phyloP scores from a whole-genome alignment of 345 rosid genomes.

The Gossypium stocksii region DNA sequence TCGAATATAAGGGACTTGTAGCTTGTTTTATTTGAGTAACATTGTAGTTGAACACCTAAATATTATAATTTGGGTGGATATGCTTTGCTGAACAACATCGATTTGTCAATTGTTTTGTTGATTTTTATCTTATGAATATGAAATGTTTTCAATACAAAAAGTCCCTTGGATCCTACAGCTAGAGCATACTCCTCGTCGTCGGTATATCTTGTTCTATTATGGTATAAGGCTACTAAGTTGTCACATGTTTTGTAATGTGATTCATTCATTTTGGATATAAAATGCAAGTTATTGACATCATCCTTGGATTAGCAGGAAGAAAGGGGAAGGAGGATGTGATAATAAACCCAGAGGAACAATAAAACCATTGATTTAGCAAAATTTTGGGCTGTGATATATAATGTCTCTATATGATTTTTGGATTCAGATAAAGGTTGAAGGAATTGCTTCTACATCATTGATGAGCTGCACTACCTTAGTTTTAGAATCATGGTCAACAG shows the following conservation, averaged over 20 bases:
- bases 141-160: not conserved
- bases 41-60: not conserved
- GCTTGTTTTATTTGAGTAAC: not conserved
- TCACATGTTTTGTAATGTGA: not conserved
- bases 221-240: not conserved
- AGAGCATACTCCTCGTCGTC: not conserved
- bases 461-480: not conserved
- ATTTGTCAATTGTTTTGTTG: not conserved
- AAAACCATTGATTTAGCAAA: not conserved
- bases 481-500: not conserved
- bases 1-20: not conserved
- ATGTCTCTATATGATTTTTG: not conserved
- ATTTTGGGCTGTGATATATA: not conserved
- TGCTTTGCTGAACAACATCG: not conserved
- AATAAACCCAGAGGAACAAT: not conserved
- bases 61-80: not conserved
- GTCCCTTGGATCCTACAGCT: not conserved
- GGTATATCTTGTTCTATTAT: not conserved
- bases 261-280: not conserved
- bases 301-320: not conserved
- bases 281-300: not conserved
- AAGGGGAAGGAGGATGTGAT: not conserved
- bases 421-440: not conserved
- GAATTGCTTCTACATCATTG: not conserved
- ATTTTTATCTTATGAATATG: not conserved